These are phyloP conservation scores for Candida dajiaensis DNA, from an alignment of 805 yeast genomes.

Conservation along the genomic window DNA sequence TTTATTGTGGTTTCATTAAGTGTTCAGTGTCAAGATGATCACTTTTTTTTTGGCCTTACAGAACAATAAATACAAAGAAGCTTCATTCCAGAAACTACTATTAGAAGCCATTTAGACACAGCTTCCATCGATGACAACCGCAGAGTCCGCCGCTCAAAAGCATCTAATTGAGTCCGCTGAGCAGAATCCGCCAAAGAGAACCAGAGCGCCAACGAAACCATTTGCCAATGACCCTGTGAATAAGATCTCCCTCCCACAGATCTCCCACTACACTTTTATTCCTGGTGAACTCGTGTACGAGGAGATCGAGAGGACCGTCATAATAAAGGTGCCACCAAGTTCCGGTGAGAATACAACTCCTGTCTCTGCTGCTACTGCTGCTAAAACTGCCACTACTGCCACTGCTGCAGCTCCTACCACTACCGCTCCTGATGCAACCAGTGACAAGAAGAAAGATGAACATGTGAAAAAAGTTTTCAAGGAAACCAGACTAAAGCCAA, in stretches of 20 bases:
- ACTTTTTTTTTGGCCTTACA: background rate
- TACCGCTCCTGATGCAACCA: background rate
- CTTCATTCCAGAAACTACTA: too few species aligned
- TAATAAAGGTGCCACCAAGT: background rate
- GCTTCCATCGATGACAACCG: background rate
- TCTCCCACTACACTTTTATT: background rate
- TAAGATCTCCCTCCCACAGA: background rate
- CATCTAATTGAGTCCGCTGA: background rate
- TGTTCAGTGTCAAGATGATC: background rate
- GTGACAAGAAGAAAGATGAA: background rate
- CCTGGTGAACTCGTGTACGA: slow-evolving; percentile 2
- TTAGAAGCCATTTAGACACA: too few species aligned
- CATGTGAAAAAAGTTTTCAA: background rate
- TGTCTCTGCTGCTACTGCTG: background rate
- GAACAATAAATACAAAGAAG: too few species aligned
- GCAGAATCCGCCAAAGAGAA: background rate
- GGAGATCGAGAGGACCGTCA: background rate
- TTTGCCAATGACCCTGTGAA: background rate
- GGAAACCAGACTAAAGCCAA: background rate
- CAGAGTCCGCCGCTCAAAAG: background rate
- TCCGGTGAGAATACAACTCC: background rate
- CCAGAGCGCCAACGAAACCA: background rate
- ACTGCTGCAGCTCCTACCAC: background rate
- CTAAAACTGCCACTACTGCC: background rate
- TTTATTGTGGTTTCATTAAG: background rate